Evolutionary conservation across 106 monocot genomes (phyloP).

Genomic region (Xerophyta viscosa): DNA sequence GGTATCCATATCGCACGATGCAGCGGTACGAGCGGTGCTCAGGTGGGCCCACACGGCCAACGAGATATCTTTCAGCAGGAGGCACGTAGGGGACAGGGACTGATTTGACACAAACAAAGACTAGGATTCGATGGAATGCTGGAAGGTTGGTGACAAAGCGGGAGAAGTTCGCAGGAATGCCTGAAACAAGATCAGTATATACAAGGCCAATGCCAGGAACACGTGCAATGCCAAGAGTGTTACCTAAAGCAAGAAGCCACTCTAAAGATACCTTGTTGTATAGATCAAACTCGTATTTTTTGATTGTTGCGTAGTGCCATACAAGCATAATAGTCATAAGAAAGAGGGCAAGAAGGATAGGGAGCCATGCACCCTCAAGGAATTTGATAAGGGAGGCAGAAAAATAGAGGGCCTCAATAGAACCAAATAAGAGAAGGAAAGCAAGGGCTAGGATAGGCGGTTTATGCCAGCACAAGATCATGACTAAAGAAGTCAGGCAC

Average conservation of each 20-base stretch:
- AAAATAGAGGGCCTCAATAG: neutral
- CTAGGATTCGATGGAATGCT: slow-evolving; percentile 2
- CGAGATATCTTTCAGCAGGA: neutral
- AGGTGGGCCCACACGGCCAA: slow-evolving; percentile 2
- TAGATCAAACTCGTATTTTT: slow-evolving; percentile 7
- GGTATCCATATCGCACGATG: slow-evolving; percentile 11
- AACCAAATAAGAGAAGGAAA: slow-evolving; percentile 4
- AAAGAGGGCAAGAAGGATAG: slow-evolving; percentile 8
- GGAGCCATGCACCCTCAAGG: slow-evolving; percentile 5
- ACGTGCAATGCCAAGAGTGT: slow-evolving; percentile 4
- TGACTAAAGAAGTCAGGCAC: slow-evolving; percentile 7
- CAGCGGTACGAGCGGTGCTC: slow-evolving; percentile 2
- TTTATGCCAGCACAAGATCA: neutral
- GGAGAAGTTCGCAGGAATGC: slow-evolving; percentile 7
- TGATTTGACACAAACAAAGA: slow-evolving; percentile 7
- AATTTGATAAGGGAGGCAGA: slow-evolving; percentile 9
- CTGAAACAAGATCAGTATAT: slow-evolving; percentile 3
- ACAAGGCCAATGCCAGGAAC: slow-evolving; percentile 11
- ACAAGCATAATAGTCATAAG: slow-evolving; percentile 5
- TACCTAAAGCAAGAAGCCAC: slow-evolving; percentile 3
- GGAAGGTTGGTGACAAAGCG: slow-evolving; percentile 8
- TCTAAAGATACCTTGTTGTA: slow-evolving; percentile 8
- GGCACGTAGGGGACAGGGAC: slow-evolving; percentile 3
- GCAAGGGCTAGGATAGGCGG: neutral
- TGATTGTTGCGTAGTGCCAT: slow-evolving; percentile 5